Evolutionary conservation across 2,329 filamentous ascomycete genomes (phyloP).

Genomic region (Fusarium sp.): DNA sequence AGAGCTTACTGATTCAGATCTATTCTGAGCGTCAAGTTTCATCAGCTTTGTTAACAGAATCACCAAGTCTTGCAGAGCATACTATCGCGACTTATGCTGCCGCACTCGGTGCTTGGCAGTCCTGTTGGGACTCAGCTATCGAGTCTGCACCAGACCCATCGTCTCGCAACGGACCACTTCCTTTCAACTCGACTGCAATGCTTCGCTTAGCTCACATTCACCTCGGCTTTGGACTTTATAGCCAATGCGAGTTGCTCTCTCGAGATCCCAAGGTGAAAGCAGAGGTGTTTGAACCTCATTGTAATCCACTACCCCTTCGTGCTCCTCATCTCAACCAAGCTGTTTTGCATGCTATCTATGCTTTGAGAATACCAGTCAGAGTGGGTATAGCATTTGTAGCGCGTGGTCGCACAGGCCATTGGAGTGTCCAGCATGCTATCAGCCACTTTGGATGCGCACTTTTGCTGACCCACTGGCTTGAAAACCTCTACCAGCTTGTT

Average conservation of each 20-base stretch:
- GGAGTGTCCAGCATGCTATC: conserved; percentile 33
- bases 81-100: background rate
- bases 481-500: conserved; percentile 8
- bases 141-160: conserved; percentile 3
- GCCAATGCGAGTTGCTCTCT: conserved; percentile 1
- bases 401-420: conserved; percentile 25
- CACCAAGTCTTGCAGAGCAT: background rate
- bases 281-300: conserved; percentile 6
- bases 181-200: conserved; percentile 12
- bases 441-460: conserved; percentile 30
- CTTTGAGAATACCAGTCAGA: conserved; percentile 27
- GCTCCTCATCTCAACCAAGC: conserved; percentile 29
- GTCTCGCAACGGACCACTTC: background rate
- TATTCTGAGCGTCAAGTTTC: conserved; percentile 23
- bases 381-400: conserved; percentile 34
- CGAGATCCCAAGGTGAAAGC: conserved; percentile 2
- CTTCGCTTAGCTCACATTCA: conserved; percentile 7
- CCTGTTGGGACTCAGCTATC: conserved; percentile 5
- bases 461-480: conserved; percentile 27
- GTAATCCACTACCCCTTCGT: background rate
- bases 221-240: conserved; percentile 1
- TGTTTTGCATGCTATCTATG: conserved; percentile 29
- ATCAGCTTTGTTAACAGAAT: background rate
- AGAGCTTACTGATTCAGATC: conserved; percentile 26
- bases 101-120: conserved; percentile 4